Conservation (phyloP, 1,284 basidiomycete genomes). For the Xerocomus amazonicus region DNA sequence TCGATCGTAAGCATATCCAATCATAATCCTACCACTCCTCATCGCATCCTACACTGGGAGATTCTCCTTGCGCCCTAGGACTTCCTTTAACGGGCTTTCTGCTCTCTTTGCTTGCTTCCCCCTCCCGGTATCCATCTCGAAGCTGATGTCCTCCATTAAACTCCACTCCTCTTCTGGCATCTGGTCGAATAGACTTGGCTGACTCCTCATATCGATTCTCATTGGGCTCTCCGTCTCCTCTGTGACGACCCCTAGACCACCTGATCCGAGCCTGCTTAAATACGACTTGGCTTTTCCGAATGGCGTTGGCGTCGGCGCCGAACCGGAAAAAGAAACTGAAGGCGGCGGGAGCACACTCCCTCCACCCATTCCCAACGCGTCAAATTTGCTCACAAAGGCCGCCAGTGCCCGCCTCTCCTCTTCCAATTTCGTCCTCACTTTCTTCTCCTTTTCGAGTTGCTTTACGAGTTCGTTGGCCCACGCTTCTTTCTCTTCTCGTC, state of each 20-base stretch:
- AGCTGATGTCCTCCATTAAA: conserved; percentile 50
- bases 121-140: conserved; percentile 37
- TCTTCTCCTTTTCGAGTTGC: conserved; percentile 72
- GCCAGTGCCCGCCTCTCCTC: conserved; percentile 71
- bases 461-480: conserved; percentile 71
- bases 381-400: conserved; percentile 75
- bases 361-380: conserved; percentile 54
- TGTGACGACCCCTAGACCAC: conserved; percentile 19
- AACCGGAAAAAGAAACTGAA: conserved; percentile 4
- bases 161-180: conserved; percentile 57
- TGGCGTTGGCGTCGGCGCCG: not conserved
- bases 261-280: conserved; percentile 33
- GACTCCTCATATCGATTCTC: conserved; percentile 41
- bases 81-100: conserved; percentile 15
- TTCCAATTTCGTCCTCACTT: conserved; percentile 61
- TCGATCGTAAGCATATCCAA: conserved; percentile 5
- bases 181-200: conserved; percentile 61
- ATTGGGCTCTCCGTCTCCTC: conserved; percentile 45
- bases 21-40: conserved; percentile 1
- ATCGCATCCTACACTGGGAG: conserved; percentile 11
- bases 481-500: conserved; percentile 61
- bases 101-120: conserved; percentile 9
- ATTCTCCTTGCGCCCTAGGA: conserved; percentile 27
- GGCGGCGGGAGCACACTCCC: conserved; percentile 35
- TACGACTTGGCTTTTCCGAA: conserved; percentile 41